A percentile compares a stretch with the other conserved stretches of the same genome.
These are phyloP conservation scores for Astrothelium macrocarpum DNA, from an alignment of 495 filamentous ascomycete species.

Conservation along the genomic window DNA sequence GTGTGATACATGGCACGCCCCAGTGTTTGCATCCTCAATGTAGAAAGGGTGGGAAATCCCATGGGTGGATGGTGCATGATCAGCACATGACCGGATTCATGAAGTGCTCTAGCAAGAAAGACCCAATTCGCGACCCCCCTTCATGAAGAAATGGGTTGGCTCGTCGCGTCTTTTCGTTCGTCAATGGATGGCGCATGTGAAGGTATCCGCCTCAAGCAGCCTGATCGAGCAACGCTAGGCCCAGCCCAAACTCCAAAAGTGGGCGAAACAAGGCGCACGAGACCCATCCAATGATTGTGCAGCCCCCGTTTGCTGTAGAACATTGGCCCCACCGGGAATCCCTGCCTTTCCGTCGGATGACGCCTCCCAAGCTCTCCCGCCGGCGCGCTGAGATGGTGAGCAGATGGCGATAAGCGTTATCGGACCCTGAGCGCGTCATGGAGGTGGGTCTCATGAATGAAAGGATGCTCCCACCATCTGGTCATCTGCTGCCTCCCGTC, in stretches of 20 bases:
- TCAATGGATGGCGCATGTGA: neutral
- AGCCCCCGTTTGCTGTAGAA: neutral
- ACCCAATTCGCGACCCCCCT: neutral
- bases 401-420: conserved; percentile 1
- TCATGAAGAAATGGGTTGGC: neutral
- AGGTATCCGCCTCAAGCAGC: neutral
- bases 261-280: neutral
- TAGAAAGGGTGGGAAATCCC: neutral
- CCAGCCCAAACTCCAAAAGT: neutral
- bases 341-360: conserved; percentile 3
- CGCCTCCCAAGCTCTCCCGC: neutral
- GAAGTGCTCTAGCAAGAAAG: neutral
- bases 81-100: neutral
- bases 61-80: neutral
- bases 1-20: conserved; percentile 5
- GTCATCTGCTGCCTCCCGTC: neutral
- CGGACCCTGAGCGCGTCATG: neutral
- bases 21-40: neutral
- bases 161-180: neutral
- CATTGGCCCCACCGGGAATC: neutral
- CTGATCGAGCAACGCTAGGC: neutral
- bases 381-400: neutral
- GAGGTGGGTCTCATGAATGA: neutral
- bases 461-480: neutral
- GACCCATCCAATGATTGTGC: neutral